Percentiles rank a stretch among this genome's conserved stretches.
Evolutionary conservation across 805 yeast genomes (phyloP).

Genomic region (Candida vartiovaarae): DNA sequence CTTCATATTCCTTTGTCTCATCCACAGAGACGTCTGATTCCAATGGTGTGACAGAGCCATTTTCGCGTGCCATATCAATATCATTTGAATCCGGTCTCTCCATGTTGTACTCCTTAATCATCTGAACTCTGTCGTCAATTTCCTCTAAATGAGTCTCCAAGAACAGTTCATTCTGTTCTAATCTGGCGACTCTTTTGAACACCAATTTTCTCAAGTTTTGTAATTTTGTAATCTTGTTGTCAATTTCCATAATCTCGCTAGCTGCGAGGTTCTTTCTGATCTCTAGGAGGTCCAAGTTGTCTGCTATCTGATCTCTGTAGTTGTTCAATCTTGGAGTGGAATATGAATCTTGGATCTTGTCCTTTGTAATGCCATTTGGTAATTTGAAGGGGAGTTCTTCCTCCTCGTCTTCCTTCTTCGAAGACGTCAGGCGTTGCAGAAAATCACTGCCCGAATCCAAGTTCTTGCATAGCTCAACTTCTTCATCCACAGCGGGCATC

Average conservation of each 20-base stretch:
- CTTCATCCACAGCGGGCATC: slow-evolving; percentile 43
- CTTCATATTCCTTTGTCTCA: slow-evolving; percentile 8
- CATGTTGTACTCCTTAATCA: slow-evolving; percentile 34
- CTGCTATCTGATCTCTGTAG: slow-evolving; percentile 34
- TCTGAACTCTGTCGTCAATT: slow-evolving; percentile 36
- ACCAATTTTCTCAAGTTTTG: slow-evolving; percentile 44
- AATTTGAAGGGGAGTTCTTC: slow-evolving; percentile 22
- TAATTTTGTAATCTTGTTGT: slow-evolving; percentile 44
- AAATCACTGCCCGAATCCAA: slow-evolving; percentile 17
- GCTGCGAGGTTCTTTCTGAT: slow-evolving; percentile 60
- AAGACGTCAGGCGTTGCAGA: slow-evolving; percentile 14
- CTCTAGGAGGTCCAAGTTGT: slow-evolving; percentile 47
- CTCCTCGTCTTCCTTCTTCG: slow-evolving; percentile 18
- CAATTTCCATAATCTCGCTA: slow-evolving; percentile 58
- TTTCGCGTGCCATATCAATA: slow-evolving; percentile 4
- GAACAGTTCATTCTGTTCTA: slow-evolving; percentile 55
- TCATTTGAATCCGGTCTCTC: slow-evolving; percentile 24
- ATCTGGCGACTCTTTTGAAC: slow-evolving; percentile 49
- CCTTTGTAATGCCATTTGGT: slow-evolving; percentile 35
- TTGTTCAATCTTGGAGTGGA: slow-evolving; percentile 31
- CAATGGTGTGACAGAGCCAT: background rate
- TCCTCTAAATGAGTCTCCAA: slow-evolving; percentile 42
- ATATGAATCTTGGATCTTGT: slow-evolving; percentile 35
- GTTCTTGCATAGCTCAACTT: slow-evolving; percentile 25
- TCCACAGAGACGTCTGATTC: slow-evolving; percentile 6